Evolutionary conservation across 2,329 filamentous ascomycete species (phyloP).

Genomic region (Helotiales sp.): DNA sequence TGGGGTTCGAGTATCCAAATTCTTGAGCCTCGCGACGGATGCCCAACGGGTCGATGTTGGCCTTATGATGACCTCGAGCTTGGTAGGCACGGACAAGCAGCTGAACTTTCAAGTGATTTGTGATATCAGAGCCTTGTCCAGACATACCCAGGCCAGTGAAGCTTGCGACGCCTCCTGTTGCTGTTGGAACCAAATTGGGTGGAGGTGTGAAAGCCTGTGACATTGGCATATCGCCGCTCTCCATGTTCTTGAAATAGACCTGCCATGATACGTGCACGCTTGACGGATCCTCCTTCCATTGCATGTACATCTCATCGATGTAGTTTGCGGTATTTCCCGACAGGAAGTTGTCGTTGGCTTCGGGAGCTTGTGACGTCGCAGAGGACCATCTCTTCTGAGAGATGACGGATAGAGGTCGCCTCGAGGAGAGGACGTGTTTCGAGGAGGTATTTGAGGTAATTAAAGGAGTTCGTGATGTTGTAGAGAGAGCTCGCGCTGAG

Average conservation of each 20-base stretch:
- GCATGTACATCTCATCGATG: constrained; percentile 99
- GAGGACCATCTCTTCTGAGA: constrained; percentile 56
- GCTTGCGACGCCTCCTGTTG: constrained; percentile 74
- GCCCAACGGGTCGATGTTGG: constrained; percentile 92
- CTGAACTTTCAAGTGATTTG: constrained; percentile 97
- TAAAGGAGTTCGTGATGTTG: constrained; percentile 43
- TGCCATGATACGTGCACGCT: constrained; percentile 99
- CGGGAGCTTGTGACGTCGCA: constrained; percentile 56
- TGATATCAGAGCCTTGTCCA: constrained; percentile 76
- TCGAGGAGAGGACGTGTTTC: constrained; percentile 44
- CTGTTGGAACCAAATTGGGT: constrained; percentile 83
- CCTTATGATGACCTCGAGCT: constrained; percentile 96
- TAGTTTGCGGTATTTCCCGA: constrained; percentile 98
- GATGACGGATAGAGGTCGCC: constrained; percentile 46
- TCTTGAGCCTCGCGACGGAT: constrained; percentile 84
- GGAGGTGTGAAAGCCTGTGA: constrained; percentile 96
- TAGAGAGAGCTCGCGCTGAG: constrained; percentile 35
- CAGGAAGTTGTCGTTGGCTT: constrained; percentile 94
- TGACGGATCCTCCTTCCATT: constrained; percentile 90
- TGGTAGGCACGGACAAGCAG: constrained; percentile 96
- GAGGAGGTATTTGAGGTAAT: constrained; percentile 38
- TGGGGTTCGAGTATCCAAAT: constrained; percentile 84
- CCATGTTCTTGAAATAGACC: constrained; percentile 99
- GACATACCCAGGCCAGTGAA: constrained; percentile 67
- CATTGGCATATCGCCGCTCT: constrained; percentile 95